These are phyloP conservation scores for Thelonectria olida DNA, from an alignment of 2,329 filamentous ascomycete genomes.

Conservation along the genomic window DNA sequence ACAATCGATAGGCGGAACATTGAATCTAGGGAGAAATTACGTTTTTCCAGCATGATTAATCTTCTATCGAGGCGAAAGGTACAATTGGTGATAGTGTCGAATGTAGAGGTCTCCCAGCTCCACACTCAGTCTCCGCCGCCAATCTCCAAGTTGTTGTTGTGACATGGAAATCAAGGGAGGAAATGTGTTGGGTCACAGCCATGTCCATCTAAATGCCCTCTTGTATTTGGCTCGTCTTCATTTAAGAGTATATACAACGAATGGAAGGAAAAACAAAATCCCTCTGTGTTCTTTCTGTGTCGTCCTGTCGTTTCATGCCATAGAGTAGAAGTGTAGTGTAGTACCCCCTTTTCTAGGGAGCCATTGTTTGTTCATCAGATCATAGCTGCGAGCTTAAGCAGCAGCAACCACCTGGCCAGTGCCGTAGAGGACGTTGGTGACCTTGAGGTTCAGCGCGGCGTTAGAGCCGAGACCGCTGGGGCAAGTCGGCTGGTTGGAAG, in stretches of 20 bases:
- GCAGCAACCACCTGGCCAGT: constrained; percentile 52
- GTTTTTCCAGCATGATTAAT: too few relatives aligned
- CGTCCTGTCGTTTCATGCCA: constrained; percentile 29
- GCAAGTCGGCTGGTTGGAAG: constrained; percentile 62
- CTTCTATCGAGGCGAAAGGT: too few relatives aligned
- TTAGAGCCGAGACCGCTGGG: constrained; percentile 52
- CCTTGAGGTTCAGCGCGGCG: constrained; percentile 41
- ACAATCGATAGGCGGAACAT: too few relatives aligned
- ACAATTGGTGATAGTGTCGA: too few relatives aligned
- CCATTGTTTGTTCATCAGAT: constrained; percentile 5
- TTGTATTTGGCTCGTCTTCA: constrained; percentile 7
- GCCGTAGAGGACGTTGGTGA: constrained; percentile 62
- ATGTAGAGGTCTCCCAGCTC: too few relatives aligned
- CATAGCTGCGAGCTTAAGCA: constrained; percentile 2
- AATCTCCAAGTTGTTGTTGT: too few relatives aligned
- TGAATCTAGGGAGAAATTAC: too few relatives aligned
- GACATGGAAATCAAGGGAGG: background rate
- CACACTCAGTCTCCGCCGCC: too few relatives aligned
- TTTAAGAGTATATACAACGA: constrained; percentile 33
- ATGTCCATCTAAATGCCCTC: constrained; percentile 9
- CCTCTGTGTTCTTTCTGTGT: constrained; percentile 25
- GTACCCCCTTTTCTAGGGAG: constrained; percentile 29
- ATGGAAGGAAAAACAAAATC: constrained; percentile 29
- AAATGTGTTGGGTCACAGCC: background rate
- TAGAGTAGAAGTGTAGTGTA: constrained; percentile 36